phyloP scores from a whole-genome alignment of 106 monocot genomes.

The Gastrodia elata region DNA sequence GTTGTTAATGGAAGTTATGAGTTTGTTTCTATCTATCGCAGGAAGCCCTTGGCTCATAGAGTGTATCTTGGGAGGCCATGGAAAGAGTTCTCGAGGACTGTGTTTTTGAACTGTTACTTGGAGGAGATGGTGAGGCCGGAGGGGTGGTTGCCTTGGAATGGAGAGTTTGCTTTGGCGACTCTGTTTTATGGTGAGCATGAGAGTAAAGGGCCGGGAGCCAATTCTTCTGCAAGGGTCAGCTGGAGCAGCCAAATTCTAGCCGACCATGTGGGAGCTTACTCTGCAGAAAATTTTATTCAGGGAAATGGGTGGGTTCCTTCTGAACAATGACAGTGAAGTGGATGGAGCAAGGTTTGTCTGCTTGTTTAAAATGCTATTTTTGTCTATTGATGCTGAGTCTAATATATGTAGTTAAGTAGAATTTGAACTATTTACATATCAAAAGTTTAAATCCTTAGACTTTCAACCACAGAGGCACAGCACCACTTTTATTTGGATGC shows the following conservation, averaged over 20 bases:
- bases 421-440: too few species aligned
- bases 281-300: constrained; percentile 62
- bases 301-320: constrained; percentile 54
- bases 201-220: constrained; percentile 60
- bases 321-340: neutral
- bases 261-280: constrained; percentile 43
- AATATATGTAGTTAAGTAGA: too few species aligned
- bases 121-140: constrained; percentile 55
- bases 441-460: too few species aligned
- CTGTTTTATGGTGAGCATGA: constrained; percentile 74
- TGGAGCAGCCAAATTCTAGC: constrained; percentile 64
- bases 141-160: constrained; percentile 83
- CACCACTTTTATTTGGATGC: too few species aligned
- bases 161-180: constrained; percentile 66
- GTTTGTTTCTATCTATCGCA: constrained; percentile 34
- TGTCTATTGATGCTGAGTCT: too few species aligned
- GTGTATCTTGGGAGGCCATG: constrained; percentile 85
- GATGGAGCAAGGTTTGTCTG: neutral
- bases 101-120: constrained; percentile 50
- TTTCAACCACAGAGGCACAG: too few species aligned
- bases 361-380: too few species aligned
- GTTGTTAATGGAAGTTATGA: constrained; percentile 54
- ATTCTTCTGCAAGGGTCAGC: constrained; percentile 34
- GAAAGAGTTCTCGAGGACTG: constrained; percentile 85
- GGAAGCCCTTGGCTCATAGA: constrained; percentile 40